These are phyloP conservation scores for Populus euphratica DNA, from an alignment of 345 rosid genomes.

Conservation along the genomic window DNA sequence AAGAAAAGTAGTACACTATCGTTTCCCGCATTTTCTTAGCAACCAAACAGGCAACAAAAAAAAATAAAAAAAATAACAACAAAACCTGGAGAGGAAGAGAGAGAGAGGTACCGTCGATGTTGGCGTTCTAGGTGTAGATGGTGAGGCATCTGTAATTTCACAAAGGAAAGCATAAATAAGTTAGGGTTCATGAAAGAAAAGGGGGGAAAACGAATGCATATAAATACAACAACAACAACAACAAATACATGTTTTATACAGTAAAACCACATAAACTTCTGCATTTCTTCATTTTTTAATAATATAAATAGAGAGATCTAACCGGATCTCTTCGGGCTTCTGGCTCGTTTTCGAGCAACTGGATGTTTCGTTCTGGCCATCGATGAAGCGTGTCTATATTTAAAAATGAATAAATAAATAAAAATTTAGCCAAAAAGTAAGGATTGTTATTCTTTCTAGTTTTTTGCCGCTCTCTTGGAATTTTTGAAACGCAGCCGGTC, in stretches of 20 bases:
- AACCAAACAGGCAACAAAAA: slow-evolving; percentile 6
- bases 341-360: background rate
- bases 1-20: background rate
- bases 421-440: background rate
- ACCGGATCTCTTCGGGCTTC: background rate
- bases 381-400: background rate
- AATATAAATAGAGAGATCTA: background rate
- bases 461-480: slow-evolving; percentile 6
- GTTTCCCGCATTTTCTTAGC: slow-evolving; percentile 3
- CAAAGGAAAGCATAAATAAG: background rate
- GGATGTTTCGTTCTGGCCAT: slow-evolving; percentile 20
- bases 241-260: background rate
- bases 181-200: slow-evolving; percentile 6
- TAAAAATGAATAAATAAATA: no score
- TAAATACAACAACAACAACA: background rate
- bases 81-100: background rate
- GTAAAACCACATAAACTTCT: no score
- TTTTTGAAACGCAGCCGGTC: background rate
- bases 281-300: no score
- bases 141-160: background rate
- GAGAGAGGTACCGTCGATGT: slow-evolving; percentile 6
- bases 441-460: background rate
- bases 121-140: slow-evolving; percentile 10
- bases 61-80: background rate
- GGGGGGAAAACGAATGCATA: background rate